Evolutionary conservation across 805 yeast species (phyloP).

Genomic region (Yamadazyma insecticola): DNA sequence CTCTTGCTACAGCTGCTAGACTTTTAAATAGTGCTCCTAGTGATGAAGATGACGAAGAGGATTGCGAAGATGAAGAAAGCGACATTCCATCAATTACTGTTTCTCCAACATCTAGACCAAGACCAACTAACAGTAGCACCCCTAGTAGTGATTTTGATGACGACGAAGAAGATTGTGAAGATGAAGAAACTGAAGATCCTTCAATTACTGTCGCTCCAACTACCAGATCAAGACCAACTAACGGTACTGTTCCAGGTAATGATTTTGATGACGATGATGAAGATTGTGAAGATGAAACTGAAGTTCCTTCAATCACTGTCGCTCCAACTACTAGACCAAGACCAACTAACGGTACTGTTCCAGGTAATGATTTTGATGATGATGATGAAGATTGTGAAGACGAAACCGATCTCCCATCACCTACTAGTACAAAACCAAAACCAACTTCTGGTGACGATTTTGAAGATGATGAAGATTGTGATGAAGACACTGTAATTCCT

Average conservation of each 20-base stretch:
- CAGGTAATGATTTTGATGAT: conserved; percentile 3
- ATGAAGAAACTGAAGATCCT: conserved; percentile 7
- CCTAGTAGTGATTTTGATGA: conserved; percentile 5
- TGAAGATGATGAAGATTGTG: conserved; percentile 14
- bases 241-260: conserved; percentile 4
- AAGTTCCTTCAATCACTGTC: not conserved
- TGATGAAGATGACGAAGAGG: too few relatives aligned
- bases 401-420: conserved; percentile 7
- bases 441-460: conserved; percentile 2
- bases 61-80: too few relatives aligned
- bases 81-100: not conserved
- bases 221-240: conserved; percentile 2
- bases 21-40: too few relatives aligned
- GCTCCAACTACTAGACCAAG: not conserved
- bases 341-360: not conserved
- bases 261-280: conserved; percentile 12
- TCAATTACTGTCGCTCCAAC: not conserved
- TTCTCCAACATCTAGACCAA: conserved; percentile 1
- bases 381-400: conserved; percentile 16
- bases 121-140: conserved; percentile 2
- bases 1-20: too few relatives aligned
- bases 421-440: conserved; percentile 4
- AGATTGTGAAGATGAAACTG: conserved; percentile 13
- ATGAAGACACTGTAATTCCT: conserved; percentile 2
- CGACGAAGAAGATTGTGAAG: conserved; percentile 15